Evolutionary conservation across 495 filamentous ascomycete genomes (phyloP), one percentile per base, ranked within the genome.

Genomic region (Penicillium alfredii): DNA sequence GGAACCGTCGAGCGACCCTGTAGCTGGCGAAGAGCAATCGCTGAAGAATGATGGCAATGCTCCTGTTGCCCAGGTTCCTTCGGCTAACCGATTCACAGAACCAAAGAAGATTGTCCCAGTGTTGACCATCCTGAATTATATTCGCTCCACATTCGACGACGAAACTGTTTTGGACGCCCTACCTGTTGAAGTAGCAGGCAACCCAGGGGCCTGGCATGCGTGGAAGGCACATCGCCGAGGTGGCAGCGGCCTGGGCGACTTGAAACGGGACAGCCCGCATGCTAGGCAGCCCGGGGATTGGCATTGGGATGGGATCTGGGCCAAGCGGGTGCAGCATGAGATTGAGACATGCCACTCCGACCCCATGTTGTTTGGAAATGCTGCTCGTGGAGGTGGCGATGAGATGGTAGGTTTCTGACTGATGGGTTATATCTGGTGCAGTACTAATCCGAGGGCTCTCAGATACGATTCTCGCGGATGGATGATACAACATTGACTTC

Each of bases 271-370:
- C 23, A 59, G 49, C 13, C 60, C 60, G 30, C 63, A 66, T 38
- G 51, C 69, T 27, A 73, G 80, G 32, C 70, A 72, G 17, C 84
- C 84, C 2, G 84, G 80, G 9, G 83, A 92, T 40, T 95, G 88
- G 88, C 90, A 89, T 56, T 95, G 88, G 88, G 87, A 94, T 58
- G 88, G 88, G 1, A 88, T 95, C 6, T 95, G 88, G 88, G 83
- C 86, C 44, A 77, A 85, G 37, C 72, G 88, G 22, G 87, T 89
- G 1, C 80, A 77, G 54, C 79, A 77, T 55, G 83, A 84, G 18
- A 74, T 94, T 15, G 72, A 82, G 30, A 72, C 69, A n/a, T 89
- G 85, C 53, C 61, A 81, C 35, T 82, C 84, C 3, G 88, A 95
- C 42, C 62, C 77, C 4, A 81, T 82, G 10, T 55, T 95, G 30